Percentiles rank a stretch among this genome's conserved stretches.
Conservation (phyloP, 225 moss, liverwort and hornwort genomes). For the Lunularia cruciata region DNA sequence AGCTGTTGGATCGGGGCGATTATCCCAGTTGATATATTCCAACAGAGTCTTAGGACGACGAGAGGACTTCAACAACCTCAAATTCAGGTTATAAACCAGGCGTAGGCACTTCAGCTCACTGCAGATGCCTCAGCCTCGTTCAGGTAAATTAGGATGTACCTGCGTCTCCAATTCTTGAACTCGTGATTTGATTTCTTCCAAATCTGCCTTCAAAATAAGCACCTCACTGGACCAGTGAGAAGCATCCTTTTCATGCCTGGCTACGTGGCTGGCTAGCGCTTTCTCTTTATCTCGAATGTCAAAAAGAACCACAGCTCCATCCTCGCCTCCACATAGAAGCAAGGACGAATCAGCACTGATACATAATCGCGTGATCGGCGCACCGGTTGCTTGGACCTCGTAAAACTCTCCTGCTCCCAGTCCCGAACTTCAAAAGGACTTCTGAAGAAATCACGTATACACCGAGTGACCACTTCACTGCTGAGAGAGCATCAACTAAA, state of each 20-base stretch:
- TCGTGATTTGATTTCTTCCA: slow-evolving; percentile 73
- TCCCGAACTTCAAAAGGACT: slow-evolving; percentile 34
- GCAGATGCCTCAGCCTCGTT: too few relatives aligned
- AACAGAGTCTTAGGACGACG: neutral
- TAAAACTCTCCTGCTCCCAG: slow-evolving; percentile 69
- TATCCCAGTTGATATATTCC: neutral
- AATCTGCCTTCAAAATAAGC: slow-evolving; percentile 57
- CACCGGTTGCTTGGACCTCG: slow-evolving; percentile 63
- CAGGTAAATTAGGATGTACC: slow-evolving; percentile 30
- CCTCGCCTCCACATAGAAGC: slow-evolving; percentile 70
- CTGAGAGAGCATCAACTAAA: neutral
- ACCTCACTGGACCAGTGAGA: slow-evolving; percentile 82
- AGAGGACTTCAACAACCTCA: too few relatives aligned
- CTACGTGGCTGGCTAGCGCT: slow-evolving; percentile 41
- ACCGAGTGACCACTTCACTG: neutral
- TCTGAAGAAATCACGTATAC: neutral
- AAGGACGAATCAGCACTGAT: slow-evolving; percentile 58
- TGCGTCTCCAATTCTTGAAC: slow-evolving; percentile 79
- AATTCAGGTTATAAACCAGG: neutral
- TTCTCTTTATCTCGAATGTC: slow-evolving; percentile 84
- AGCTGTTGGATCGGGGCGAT: too few relatives aligned
- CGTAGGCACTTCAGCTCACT: neutral
- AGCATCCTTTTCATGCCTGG: slow-evolving; percentile 63
- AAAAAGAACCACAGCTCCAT: slow-evolving; percentile 72
- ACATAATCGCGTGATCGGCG: slow-evolving; percentile 49